Percentiles rank a stretch among this genome's conserved stretches.
Conservation (phyloP, 2,329 filamentous ascomycete genomes). For the Penicillium sumatraense region DNA sequence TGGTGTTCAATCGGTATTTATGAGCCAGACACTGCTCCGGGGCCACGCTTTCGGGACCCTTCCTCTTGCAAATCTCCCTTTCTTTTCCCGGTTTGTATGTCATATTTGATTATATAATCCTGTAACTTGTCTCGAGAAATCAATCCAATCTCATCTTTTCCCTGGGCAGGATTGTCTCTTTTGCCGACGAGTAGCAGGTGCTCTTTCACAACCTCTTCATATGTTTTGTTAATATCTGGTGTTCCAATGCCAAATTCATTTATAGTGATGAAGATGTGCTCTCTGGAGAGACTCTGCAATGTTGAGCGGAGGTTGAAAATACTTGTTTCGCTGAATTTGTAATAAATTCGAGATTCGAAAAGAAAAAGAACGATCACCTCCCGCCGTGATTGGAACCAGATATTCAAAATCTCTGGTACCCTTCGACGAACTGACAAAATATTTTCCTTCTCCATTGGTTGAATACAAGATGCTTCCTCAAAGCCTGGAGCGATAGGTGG, state of each 20-base stretch:
- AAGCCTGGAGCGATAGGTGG: slow-evolving; percentile 5
- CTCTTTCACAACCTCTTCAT: slow-evolving; percentile 5
- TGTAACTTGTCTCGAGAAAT: slow-evolving; percentile 7
- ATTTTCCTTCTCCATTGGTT: too few relatives aligned
- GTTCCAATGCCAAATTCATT: slow-evolving; percentile 4
- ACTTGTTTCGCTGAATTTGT: slow-evolving; percentile 2
- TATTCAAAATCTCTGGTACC: slow-evolving; percentile 3
- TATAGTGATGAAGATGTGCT: not conserved
- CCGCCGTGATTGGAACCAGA: slow-evolving; percentile 2
- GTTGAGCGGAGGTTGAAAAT: not conserved
- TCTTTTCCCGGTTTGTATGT: slow-evolving; percentile 9
- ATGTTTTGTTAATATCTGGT: slow-evolving; percentile 2
- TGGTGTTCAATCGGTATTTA: too few relatives aligned
- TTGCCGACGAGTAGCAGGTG: slow-evolving; percentile 1
- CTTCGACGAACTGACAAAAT: not conserved
- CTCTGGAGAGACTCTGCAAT: not conserved
- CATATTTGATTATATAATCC: slow-evolving; percentile 8
- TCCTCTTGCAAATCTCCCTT: not conserved
- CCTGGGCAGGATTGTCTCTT: slow-evolving; percentile 5
- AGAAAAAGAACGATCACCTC: slow-evolving; percentile 9
- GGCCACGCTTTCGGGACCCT: too few relatives aligned
- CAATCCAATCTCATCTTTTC: not conserved
- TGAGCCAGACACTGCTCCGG: too few relatives aligned
- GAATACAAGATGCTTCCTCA: not conserved
- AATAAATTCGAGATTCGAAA: slow-evolving; percentile 8